Conservation (phyloP, 495 filamentous ascomycete species). For the Recurvomyces mirabilis region DNA sequence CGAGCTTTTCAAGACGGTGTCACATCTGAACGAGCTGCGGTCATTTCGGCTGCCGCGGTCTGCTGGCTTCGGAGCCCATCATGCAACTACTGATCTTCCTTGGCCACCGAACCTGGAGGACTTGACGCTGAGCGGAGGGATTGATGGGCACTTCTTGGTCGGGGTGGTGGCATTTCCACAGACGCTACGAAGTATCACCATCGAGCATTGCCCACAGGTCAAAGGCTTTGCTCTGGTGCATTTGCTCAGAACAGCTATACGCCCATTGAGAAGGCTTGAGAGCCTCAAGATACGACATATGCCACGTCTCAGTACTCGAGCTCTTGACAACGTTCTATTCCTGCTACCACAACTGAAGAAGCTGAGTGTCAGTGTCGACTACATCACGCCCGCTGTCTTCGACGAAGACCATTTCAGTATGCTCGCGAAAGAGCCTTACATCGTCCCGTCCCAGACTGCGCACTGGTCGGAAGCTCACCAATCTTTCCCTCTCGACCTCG, state of each 20-base stretch:
- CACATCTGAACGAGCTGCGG: constrained; percentile 37
- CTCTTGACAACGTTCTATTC: constrained; percentile 21
- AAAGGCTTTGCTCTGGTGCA: constrained; percentile 10
- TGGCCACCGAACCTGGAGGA: constrained; percentile 39
- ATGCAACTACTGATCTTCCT: constrained; percentile 10
- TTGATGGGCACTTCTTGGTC: constrained; percentile 34
- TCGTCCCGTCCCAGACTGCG: too few relatives aligned
- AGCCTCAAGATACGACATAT: constrained; percentile 20
- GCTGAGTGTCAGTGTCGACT: constrained; percentile 26
- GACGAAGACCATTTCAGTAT: constrained; percentile 4
- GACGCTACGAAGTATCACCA: constrained; percentile 28
- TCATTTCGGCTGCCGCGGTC: constrained; percentile 45
- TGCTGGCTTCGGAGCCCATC: constrained; percentile 30
- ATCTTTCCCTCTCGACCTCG: neutral
- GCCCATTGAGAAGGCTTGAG: constrained; percentile 5
- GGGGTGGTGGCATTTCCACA: constrained; percentile 26
- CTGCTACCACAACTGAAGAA: constrained; percentile 19
- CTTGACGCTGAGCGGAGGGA: constrained; percentile 36
- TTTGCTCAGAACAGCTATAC: constrained; percentile 12
- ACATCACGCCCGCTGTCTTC: constrained; percentile 23
- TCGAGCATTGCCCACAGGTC: constrained; percentile 28
- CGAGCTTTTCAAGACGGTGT: constrained; percentile 43
- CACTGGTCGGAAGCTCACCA: too few relatives aligned
- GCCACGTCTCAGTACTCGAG: constrained; percentile 16
- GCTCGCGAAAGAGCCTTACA: neutral